Evolutionary conservation across 805 yeast species (phyloP).

Genomic region (Metschnikowia vanudenii): DNA sequence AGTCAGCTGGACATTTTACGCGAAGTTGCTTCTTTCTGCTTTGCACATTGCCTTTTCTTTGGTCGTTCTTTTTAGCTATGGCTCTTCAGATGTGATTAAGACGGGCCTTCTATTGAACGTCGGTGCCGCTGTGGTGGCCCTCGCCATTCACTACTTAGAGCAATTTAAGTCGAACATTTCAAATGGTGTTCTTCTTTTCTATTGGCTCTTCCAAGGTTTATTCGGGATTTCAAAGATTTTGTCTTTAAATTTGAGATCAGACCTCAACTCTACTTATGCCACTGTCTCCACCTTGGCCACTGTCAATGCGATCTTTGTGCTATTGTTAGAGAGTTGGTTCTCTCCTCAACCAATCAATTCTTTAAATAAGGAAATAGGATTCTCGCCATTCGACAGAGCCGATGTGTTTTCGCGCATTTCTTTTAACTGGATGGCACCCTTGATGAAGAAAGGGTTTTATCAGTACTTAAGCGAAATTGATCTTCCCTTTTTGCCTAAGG

Average conservation of each 20-base stretch:
- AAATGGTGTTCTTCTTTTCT: conserved; percentile 64
- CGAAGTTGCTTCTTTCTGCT: conserved; percentile 40
- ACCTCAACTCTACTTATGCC: conserved; percentile 20
- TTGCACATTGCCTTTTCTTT: conserved; percentile 40
- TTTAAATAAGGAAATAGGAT: conserved; percentile 3
- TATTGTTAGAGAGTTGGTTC: conserved; percentile 43
- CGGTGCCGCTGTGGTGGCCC: conserved; percentile 49
- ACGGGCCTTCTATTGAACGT: conserved; percentile 29
- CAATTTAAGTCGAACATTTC: conserved; percentile 65
- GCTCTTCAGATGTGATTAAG: conserved; percentile 22
- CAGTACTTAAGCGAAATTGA: conserved; percentile 58
- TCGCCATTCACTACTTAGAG: conserved; percentile 66
- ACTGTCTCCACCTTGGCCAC: conserved; percentile 31
- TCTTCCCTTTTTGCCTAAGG: conserved; percentile 74
- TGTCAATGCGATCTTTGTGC: conserved; percentile 41
- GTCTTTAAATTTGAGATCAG: conserved; percentile 39
- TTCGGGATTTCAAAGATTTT: conserved; percentile 46
- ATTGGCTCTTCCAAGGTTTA: conserved; percentile 64
- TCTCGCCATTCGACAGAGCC: conserved; percentile 20
- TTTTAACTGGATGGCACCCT: conserved; percentile 86
- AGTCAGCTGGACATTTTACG: conserved; percentile 38
- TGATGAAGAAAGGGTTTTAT: conserved; percentile 76
- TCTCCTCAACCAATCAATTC: conserved; percentile 29
- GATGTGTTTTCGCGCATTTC: conserved; percentile 75
- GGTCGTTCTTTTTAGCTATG: conserved; percentile 18